Base-by-base conservation (phyloP, 129 eudicot species). In the Helianthus annuus region DNA sequence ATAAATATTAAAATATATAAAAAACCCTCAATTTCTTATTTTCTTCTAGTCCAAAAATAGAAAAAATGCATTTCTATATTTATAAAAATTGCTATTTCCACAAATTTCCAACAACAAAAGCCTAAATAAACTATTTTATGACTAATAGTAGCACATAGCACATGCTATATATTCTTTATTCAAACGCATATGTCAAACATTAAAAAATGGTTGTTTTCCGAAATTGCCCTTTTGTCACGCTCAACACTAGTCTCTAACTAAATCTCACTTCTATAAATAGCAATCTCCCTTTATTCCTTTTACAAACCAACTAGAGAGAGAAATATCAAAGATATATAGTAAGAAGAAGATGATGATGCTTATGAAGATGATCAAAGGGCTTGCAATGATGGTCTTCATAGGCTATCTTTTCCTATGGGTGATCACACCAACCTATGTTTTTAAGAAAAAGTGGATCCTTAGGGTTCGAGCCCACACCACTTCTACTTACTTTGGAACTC, bases 401-500 rank as follows among this genome's bases (percentile, higher is more conserved):
- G 96, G 91, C 3, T 80, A 85, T 72, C 69, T 83, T 53, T 58
- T 88, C 71, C 12, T 88, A 17, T 88, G 86, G 86, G 66, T 78
- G 32, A 76, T 85, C 66, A 81, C 80, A 69, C 88, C 96, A 16
- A 88, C 96, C 32, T 54, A 70, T 36, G 45, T 73, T 11, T 88
- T 17, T 52, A 75, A 45, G 55, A 44, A 49, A 8, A 74, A 53
- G n/a, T 88, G 96, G 91, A 34, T 72, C 3, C 68, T 76, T 51
- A 60, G 54, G 64, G 61, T 88, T 66, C 79, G 76, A 66, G 70
- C 85, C 51, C 38, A 83, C 34, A 76, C 90, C 34, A 54, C 57
- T 48, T 65, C 91, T 49, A 88, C 91, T 24, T 88, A 80, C 74
- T 88, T 85, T 55, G 92, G 92, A 15, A 40, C 69, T 42, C 87